Base-by-base conservation (phyloP, 1,139 yeast genomes). In the Candida buenavistaensis region DNA sequence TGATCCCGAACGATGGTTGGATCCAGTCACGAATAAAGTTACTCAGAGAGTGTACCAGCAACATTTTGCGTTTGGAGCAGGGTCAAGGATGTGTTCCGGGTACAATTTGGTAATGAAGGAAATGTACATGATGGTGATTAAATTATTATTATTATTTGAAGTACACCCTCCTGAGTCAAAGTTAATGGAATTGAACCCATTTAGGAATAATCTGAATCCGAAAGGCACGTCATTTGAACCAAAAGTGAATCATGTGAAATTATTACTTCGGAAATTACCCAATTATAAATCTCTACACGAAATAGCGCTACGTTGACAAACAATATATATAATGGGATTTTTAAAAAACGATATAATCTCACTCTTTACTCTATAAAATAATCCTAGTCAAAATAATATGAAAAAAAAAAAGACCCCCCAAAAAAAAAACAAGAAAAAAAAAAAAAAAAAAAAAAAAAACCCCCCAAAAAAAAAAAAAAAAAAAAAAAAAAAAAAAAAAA, bases 21-120 rank as follows among this genome's bases (percentile, higher is more conserved):
- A 68, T 34, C 36, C 46, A 1, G 40, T 46, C 1, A 39, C 51
- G 0, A 46, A 52, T 4, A 35, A 44, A 11, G 40, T 64, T 15
- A 47, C 50, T n/a, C 21, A 21, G 9, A 17, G 5, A 7, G 7
- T 17, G 5, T 17, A 17, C 7, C 51, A 64, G 12, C 51, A 52
- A 3, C 88, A 81, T 49, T 69, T 79, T 39, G 60, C 87, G 0
- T 84, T 82, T 56, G 92, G 92, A 0, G 75, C 76, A 11, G 94
- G 92, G 0, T 66, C 81, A 1, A 55, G 92, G 37, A 78, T 71
- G 75, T 84, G 92, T 51, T 72, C 82, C 0, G 94, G 92, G 0
- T 70, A 71, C 31, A 68, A 72, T 32, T 61, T 84, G 34, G 88
- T 88, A 0, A 64, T 69, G 45, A 72, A 75, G 37, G 88, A 83